These are phyloP conservation scores for Gracilaria caudata DNA, from an alignment of 23 red algal species.

Conservation along the genomic window DNA sequence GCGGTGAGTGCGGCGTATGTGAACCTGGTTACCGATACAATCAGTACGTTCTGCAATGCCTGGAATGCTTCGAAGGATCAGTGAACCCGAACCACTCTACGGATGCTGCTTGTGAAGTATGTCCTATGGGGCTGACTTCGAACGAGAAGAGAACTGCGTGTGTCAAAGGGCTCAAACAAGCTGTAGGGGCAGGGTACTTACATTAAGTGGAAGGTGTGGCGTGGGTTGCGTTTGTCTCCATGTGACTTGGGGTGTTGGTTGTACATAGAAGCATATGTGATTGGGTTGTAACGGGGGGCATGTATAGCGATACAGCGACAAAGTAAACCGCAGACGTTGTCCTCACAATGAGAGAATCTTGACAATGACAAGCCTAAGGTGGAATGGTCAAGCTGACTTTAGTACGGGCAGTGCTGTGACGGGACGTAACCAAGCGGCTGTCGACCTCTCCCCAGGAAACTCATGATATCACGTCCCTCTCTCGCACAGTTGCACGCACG, in stretches of 20 bases:
- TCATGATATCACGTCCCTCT: too few species aligned
- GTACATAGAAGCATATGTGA: background rate
- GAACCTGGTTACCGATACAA: conserved; percentile 21
- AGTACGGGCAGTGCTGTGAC: conserved; percentile 3
- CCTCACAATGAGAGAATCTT: background rate
- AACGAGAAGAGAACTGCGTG: background rate
- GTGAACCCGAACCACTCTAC: background rate
- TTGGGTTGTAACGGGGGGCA: background rate
- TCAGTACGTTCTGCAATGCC: conserved; percentile 9
- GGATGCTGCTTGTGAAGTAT: conserved; percentile 20
- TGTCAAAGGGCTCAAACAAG: conserved; percentile 2
- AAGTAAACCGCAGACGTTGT: conserved; percentile 1
- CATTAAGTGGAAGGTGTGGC: background rate
- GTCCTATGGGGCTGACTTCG: conserved; percentile 6
- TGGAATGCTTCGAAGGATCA: background rate
- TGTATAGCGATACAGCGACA: background rate
- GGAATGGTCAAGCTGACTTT: background rate
- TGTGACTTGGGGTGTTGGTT: background rate
- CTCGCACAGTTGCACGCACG: background rate
- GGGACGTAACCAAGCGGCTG: background rate
- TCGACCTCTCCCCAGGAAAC: too few species aligned
- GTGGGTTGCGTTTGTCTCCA: background rate
- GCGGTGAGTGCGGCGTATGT: background rate
- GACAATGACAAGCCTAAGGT: background rate
- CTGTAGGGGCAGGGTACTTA: background rate